These are phyloP conservation scores for Clarkia xantiana DNA, from an alignment of 345 rosid genomes.

Conservation along the genomic window DNA sequence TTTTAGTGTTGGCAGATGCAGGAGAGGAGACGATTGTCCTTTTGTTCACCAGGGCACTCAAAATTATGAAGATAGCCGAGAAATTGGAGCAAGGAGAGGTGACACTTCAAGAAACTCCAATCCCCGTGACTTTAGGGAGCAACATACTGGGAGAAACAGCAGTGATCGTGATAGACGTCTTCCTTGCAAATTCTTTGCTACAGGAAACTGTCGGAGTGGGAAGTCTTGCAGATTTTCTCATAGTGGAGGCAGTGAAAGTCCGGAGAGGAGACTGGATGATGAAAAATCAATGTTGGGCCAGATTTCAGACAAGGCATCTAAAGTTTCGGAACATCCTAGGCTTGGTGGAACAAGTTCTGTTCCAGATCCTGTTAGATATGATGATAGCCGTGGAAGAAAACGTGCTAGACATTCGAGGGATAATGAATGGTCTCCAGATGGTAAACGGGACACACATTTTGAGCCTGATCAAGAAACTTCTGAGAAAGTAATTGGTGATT, in stretches of 20 bases:
- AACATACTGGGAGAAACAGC: constrained; percentile 4
- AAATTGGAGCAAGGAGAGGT: constrained; percentile 31
- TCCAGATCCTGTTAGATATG: constrained; percentile 6
- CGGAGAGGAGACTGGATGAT: constrained; percentile 37
- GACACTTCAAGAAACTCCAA: constrained; percentile 28
- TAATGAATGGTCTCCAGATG: too few species aligned
- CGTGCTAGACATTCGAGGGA: constrained; percentile 1
- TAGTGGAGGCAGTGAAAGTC: constrained; percentile 28
- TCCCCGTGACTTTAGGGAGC: constrained; percentile 29
- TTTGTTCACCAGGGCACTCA: constrained; percentile 41
- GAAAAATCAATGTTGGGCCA: constrained; percentile 6
- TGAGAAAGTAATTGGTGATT: constrained; percentile 43
- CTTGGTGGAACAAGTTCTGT: constrained; percentile 15
- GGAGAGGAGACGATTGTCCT: constrained; percentile 47
- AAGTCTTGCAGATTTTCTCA: constrained; percentile 73
- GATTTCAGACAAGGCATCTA: constrained; percentile 1
- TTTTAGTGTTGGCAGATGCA: constrained; percentile 55
- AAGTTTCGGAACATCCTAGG: constrained; percentile 24
- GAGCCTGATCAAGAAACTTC: constrained; percentile 22
- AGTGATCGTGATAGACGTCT: too few species aligned
- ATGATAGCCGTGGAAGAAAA: constrained; percentile 6
- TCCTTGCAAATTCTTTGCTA: constrained; percentile 61
- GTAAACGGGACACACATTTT: too few species aligned
- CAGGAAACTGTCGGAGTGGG: constrained; percentile 78
- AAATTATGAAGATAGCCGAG: constrained; percentile 15